These are phyloP conservation scores for Russula dissimulans DNA, from an alignment of 768 basidiomycete genomes.

Conservation along the genomic window DNA sequence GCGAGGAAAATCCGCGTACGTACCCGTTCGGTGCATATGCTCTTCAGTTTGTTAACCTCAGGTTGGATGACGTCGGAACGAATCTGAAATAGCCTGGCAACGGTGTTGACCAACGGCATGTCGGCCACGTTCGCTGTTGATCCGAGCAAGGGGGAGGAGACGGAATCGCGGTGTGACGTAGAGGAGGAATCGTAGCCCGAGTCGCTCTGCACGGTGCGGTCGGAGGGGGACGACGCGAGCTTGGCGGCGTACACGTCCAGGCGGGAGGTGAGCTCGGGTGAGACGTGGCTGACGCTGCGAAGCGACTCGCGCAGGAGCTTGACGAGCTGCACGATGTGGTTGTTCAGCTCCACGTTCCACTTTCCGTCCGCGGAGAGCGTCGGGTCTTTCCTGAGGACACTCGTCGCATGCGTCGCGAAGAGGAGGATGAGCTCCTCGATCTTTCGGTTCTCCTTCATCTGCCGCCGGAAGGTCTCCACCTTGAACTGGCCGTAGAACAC, in stretches of 20 bases:
- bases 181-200: constrained; percentile 62
- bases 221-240: constrained; percentile 48
- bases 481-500: constrained; percentile 89
- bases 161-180: constrained; percentile 48
- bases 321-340: constrained; percentile 85
- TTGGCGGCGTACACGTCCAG: constrained; percentile 81
- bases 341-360: constrained; percentile 91
- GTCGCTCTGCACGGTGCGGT: constrained; percentile 39
- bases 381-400: constrained; percentile 83
- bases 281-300: constrained; percentile 60
- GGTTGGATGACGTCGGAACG: constrained; percentile 55
- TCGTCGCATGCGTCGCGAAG: constrained; percentile 88
- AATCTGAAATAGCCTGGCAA: constrained; percentile 67
- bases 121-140: constrained; percentile 46
- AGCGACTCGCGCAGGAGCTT: constrained; percentile 78
- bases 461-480: constrained; percentile 73
- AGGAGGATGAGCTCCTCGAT: constrained; percentile 95
- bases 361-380: constrained; percentile 63
- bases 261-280: constrained; percentile 72
- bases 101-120: constrained; percentile 66
- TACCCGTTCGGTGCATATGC: constrained; percentile 71
- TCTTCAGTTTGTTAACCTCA: constrained; percentile 60
- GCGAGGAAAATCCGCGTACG: constrained; percentile 5
- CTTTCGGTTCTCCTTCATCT: constrained; percentile 94
- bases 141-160: constrained; percentile 29